phyloP scores from a whole-genome alignment of 148 eudicot genomes.

The Arbutus unedo region DNA sequence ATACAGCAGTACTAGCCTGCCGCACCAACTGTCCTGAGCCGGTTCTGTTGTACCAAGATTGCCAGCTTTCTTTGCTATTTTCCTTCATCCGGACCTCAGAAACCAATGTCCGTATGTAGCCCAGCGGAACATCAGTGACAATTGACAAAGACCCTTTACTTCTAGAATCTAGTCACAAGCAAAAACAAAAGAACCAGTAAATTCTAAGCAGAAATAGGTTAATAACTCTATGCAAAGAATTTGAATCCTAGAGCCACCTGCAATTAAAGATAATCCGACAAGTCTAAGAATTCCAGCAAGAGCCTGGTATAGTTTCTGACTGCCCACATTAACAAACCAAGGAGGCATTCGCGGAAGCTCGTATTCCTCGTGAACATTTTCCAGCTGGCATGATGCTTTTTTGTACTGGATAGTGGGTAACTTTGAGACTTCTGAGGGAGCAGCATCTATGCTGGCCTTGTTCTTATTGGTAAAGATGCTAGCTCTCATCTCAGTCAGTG shows the following conservation, averaged over 20 bases:
- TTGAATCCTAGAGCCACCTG: slow-evolving; percentile 42
- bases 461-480: slow-evolving; percentile 24
- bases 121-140: slow-evolving; percentile 70
- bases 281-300: slow-evolving; percentile 84
- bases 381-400: slow-evolving; percentile 24
- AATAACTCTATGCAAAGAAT: slow-evolving; percentile 8
- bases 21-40: slow-evolving; percentile 76
- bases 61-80: slow-evolving; percentile 66
- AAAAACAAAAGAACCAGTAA: slow-evolving; percentile 21
- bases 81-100: slow-evolving; percentile 67
- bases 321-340: slow-evolving; percentile 72
- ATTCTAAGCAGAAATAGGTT: slow-evolving; percentile 16
- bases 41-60: slow-evolving; percentile 69
- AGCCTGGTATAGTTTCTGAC: slow-evolving; percentile 67
- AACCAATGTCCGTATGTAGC: slow-evolving; percentile 60
- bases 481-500: slow-evolving; percentile 72
- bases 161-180: slow-evolving; percentile 43
- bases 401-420: slow-evolving; percentile 22
- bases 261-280: slow-evolving; percentile 61
- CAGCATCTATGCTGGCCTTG: slow-evolving; percentile 25
- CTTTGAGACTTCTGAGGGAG: slow-evolving; percentile 30
- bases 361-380: slow-evolving; percentile 34
- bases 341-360: slow-evolving; percentile 93
- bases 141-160: slow-evolving; percentile 59
- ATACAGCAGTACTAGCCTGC: slow-evolving; percentile 81